A percentile compares a stretch with the other conserved stretches of the same genome.
These are phyloP conservation scores for Myriosclerotinia duriaeana DNA, from an alignment of 2,329 filamentous ascomycete species.

Conservation along the genomic window DNA sequence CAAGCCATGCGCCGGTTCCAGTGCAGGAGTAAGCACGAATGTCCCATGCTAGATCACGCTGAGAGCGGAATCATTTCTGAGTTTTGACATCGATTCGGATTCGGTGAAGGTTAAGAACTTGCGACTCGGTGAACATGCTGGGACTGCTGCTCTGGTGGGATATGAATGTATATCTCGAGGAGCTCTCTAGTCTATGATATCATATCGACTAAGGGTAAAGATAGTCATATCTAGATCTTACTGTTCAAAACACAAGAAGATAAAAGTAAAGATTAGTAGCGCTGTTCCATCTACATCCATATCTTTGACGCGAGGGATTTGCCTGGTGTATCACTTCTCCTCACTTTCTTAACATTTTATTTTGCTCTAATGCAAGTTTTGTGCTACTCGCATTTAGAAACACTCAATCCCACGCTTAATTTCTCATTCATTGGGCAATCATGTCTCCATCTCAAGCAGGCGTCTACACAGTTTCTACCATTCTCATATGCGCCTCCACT, in stretches of 20 bases:
- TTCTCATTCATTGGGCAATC: neutral
- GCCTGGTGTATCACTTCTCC: too few species aligned
- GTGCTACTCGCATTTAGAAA: too few species aligned
- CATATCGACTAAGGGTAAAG: neutral
- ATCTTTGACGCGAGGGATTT: too few species aligned
- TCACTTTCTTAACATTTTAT: too few species aligned
- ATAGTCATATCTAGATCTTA: too few species aligned
- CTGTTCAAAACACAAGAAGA: too few species aligned
- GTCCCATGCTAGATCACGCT: conserved; percentile 30
- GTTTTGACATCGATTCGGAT: too few species aligned
- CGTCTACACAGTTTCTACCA: neutral
- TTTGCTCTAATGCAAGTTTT: too few species aligned
- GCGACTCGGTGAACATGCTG: conserved; percentile 17
- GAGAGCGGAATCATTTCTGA: neutral
- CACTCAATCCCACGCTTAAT: too few species aligned
- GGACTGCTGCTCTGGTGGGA: conserved; percentile 4
- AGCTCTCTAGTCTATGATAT: conserved; percentile 5
- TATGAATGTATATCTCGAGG: conserved; percentile 2
- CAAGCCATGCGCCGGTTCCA: conserved; percentile 31
- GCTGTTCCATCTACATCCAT: too few species aligned
- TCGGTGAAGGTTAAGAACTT: neutral
- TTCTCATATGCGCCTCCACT: neutral
- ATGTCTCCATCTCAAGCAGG: conserved; percentile 9
- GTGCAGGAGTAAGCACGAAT: conserved; percentile 30
- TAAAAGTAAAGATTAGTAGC: too few species aligned